These are phyloP conservation scores for Coemansia sp. DNA, from an alignment of 192 early-diverging fungal species.

Conservation along the genomic window DNA sequence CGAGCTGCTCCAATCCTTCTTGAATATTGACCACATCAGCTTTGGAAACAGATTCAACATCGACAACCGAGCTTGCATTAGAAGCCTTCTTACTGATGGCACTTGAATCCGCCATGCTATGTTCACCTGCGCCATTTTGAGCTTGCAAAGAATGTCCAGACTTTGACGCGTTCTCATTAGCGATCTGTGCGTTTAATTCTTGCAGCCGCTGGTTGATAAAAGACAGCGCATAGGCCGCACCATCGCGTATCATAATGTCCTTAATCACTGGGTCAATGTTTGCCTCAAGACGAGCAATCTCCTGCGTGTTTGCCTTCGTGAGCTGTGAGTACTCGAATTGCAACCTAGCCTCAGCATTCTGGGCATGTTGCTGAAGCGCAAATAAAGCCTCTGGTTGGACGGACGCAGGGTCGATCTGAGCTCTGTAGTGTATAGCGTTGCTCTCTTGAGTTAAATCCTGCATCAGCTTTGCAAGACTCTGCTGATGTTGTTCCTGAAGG, in stretches of 20 bases:
- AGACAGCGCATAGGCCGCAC: constrained; percentile 30
- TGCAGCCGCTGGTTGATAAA: constrained; percentile 49
- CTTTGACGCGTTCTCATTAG: constrained; percentile 1
- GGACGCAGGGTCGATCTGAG: constrained; percentile 27
- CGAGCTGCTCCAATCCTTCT: background rate
- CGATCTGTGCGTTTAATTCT: constrained; percentile 33
- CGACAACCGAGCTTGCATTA: background rate
- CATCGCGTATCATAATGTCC: constrained; percentile 38
- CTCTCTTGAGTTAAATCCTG: constrained; percentile 43
- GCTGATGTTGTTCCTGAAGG: constrained; percentile 40
- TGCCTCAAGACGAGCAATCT: constrained; percentile 42
- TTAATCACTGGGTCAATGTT: constrained; percentile 44
- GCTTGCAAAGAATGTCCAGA: background rate
- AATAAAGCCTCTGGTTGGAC: constrained; percentile 33
- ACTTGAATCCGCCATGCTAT: background rate
- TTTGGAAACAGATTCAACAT: background rate
- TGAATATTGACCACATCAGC: background rate
- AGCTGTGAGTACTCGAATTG: constrained; percentile 29
- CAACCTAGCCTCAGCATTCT: constrained; percentile 25
- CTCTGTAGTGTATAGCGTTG: constrained; percentile 38
- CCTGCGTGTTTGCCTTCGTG: constrained; percentile 22
- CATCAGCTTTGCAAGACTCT: constrained; percentile 44
- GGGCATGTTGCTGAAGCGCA: constrained; percentile 44
- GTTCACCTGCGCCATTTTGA: background rate
- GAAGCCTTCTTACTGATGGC: background rate